Conservation (phyloP, 768 basidiomycete genomes). For the Suillus occidentalis region DNA sequence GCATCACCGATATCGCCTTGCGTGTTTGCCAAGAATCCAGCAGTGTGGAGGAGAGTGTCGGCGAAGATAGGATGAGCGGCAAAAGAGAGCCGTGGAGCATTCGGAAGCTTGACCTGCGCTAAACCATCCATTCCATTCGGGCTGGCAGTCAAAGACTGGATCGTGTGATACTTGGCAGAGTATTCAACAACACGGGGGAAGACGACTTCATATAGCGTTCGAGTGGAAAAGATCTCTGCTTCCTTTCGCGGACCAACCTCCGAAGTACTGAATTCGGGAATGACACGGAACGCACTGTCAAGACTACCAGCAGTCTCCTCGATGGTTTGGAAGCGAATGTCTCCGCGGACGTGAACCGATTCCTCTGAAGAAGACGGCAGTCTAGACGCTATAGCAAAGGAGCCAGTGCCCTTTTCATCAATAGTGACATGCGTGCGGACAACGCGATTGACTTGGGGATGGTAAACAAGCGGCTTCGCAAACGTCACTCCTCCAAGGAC, state of each 20-base stretch:
- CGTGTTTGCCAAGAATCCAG: slow-evolving; percentile 70
- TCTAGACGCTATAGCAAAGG: slow-evolving; percentile 50
- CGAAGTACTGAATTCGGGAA: slow-evolving; percentile 35
- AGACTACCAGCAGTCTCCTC: slow-evolving; percentile 39
- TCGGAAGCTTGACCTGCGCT: slow-evolving; percentile 46
- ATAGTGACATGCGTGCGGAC: slow-evolving; percentile 43
- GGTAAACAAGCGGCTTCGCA: slow-evolving; percentile 54
- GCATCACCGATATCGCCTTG: slow-evolving; percentile 50
- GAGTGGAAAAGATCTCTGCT: slow-evolving; percentile 52
- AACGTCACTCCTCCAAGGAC: slow-evolving; percentile 47
- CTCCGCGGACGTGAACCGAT: slow-evolving; percentile 46
- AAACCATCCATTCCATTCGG: slow-evolving; percentile 49
- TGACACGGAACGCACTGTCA: slow-evolving; percentile 31
- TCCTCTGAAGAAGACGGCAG: slow-evolving; percentile 32
- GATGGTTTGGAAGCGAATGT: slow-evolving; percentile 38
- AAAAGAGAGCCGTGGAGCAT: slow-evolving; percentile 34
- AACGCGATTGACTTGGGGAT: slow-evolving; percentile 27
- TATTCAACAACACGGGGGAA: slow-evolving; percentile 73
- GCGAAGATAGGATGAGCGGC: slow-evolving; percentile 57
- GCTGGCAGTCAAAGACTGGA: slow-evolving; percentile 53
- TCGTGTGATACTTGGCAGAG: slow-evolving; percentile 53
- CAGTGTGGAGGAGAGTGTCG: slow-evolving; percentile 67
- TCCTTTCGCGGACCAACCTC: slow-evolving; percentile 30
- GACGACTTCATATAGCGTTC: slow-evolving; percentile 61
- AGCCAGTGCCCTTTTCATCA: slow-evolving; percentile 34